Conservation (phyloP, 2,329 filamentous ascomycete species). For the Cercospora sesami region DNA sequence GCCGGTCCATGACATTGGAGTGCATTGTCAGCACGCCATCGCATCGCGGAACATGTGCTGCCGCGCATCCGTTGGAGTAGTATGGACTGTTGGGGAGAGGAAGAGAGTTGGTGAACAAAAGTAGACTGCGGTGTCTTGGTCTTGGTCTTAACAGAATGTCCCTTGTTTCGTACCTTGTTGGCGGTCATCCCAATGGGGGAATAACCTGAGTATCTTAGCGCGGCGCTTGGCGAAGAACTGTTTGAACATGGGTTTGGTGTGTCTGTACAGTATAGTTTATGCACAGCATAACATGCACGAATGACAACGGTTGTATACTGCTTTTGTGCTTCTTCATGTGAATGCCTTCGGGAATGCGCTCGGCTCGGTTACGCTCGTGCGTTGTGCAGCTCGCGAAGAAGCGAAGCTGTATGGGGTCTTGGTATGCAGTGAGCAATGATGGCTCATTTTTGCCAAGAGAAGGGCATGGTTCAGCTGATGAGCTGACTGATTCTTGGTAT, state of each 20-base stretch:
- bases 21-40: background rate
- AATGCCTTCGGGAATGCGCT: background rate
- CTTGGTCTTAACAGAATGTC: background rate
- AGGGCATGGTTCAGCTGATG: background rate
- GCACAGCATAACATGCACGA: background rate
- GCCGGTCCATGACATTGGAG: background rate
- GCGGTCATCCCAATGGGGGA: background rate
- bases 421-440: background rate
- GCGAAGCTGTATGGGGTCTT: no score
- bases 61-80: background rate
- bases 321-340: background rate
- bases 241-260: background rate
- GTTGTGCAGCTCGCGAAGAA: background rate
- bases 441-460: constrained; percentile 3
- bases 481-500: background rate
- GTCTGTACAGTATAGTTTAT: constrained; percentile 3
- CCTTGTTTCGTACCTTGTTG: constrained; percentile 3
- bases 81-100: background rate
- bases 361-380: background rate
- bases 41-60: background rate
- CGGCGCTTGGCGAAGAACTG: background rate
- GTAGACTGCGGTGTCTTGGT: background rate
- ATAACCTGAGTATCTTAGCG: constrained; percentile 5
- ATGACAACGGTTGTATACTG: background rate
- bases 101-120: background rate